Percentiles rank a stretch among this genome's conserved stretches.
phyloP scores from a whole-genome alignment of 2,329 filamentous ascomycete genomes.

The Nannizziopsis arthrosporioides region DNA sequence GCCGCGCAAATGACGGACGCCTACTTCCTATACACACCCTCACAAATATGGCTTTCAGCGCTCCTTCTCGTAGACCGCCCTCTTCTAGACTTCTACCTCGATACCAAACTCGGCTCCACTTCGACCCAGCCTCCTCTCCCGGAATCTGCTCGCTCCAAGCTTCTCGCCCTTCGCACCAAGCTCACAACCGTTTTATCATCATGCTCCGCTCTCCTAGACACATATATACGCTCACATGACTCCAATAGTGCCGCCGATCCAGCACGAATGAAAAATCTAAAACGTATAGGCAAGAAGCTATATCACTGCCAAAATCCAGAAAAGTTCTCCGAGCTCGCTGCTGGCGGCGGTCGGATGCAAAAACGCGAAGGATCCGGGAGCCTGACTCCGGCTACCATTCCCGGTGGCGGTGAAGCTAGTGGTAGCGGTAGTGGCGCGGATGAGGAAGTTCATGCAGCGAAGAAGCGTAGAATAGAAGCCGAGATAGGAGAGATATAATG shows the following conservation, averaged over 20 bases:
- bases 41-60: constrained; percentile 82
- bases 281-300: constrained; percentile 39
- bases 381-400: constrained; percentile 14
- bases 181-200: constrained; percentile 27
- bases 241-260: constrained; percentile 24
- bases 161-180: constrained; percentile 28
- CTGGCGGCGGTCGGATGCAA: not conserved
- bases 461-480: constrained; percentile 30
- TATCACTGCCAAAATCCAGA: constrained; percentile 40
- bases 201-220: constrained; percentile 31
- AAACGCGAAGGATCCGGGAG: constrained; percentile 20
- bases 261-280: constrained; percentile 33
- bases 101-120: constrained; percentile 31
- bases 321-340: constrained; percentile 20
- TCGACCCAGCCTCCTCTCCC: constrained; percentile 10
- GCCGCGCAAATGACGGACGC: constrained; percentile 79
- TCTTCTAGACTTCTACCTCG: constrained; percentile 35
- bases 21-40: constrained; percentile 94
- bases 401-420: constrained; percentile 23
- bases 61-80: constrained; percentile 59
- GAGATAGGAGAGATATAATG: constrained; percentile 10
- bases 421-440: constrained; percentile 22
- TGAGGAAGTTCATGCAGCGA: constrained; percentile 24
- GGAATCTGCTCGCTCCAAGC: constrained; percentile 11
- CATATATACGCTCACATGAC: constrained; percentile 22